Evolutionary conservation across 345 rosid genomes (phyloP), one percentile per base, ranked within the genome.

Genomic region (Carallia pectinifolia): DNA sequence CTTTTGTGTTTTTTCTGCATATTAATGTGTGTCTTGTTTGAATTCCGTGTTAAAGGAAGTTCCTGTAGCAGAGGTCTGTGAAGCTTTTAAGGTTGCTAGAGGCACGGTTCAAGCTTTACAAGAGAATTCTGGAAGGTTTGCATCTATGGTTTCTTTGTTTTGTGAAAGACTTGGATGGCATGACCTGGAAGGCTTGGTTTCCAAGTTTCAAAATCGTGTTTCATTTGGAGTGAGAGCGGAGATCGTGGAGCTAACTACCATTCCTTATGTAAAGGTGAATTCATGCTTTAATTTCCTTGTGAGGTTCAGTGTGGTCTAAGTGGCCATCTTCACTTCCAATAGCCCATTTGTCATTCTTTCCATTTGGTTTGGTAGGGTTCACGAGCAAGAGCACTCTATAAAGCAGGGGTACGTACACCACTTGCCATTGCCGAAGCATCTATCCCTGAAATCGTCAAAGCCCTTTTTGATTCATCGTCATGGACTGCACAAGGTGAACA

Each of bases 141-240:
- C 97, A 62, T 85, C 97, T 72, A 92, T 94, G 99, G 97, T 92
- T 79, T 88, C 97, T 37, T 82, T 94, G 71, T 94, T 94, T 77
- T 94, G 96, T 71, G 96, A 92, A 85, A 89, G 96, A 80, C 90
- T 94, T 71, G 97, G 97, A 63, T 94, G 99, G 97, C 93, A 89
- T 84, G 99, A 90, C 80, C 80, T 94, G 61, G 98, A 92, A 77
- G 97, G 92, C 71, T 74, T 94, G 83, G 90, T 92, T 71, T 84
- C 88, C 71, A 94, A 90, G 85, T 86, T 94, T 72, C 99, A 94
- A 79, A 92, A 90, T 80, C 97, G 97, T 70, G 96, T 94, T 74
- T 94, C 97, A 31, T 94, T 91, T 83, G 98, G 98, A 74, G 98
- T 94, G 76, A 85, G 97, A 74, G 99, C 99, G 74, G 99, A 94